phyloP scores from a whole-genome alignment of 176 grass and related monocot genomes.

The Lolium rigidum region DNA sequence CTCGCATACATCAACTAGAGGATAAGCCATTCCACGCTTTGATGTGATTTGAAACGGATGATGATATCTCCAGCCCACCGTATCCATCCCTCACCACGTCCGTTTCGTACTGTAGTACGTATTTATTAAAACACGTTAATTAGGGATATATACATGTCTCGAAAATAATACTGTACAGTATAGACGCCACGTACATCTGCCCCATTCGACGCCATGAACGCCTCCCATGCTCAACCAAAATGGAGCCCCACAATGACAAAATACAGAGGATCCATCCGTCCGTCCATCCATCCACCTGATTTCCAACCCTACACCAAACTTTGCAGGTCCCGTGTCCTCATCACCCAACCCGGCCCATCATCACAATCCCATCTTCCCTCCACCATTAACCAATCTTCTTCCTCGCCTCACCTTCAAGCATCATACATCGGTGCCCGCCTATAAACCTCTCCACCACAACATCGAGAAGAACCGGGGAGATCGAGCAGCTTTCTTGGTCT shows the following conservation, averaged over 20 bases:
- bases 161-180: too few relatives aligned
- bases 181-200: too few relatives aligned
- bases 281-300: not conserved
- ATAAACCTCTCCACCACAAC: not conserved
- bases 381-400: not conserved
- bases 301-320: constrained; percentile 2
- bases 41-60: too few relatives aligned
- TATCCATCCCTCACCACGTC: too few relatives aligned
- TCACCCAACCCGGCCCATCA: constrained; percentile 24
- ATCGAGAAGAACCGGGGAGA: not conserved
- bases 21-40: too few relatives aligned
- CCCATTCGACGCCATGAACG: not conserved
- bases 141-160: too few relatives aligned
- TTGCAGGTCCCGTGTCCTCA: constrained; percentile 2
- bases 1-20: too few relatives aligned
- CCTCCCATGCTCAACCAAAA: not conserved
- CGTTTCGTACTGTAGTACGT: too few relatives aligned
- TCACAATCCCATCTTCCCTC: not conserved
- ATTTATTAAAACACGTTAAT: too few relatives aligned
- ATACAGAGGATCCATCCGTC: not conserved
- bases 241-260: not conserved
- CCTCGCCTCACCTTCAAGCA: constrained; percentile 14
- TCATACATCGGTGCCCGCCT: not conserved
- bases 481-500: not conserved
- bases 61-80: too few relatives aligned